Base-by-base conservation (phyloP, 352 stramenopile species). In the Pythium brassicae region DNA sequence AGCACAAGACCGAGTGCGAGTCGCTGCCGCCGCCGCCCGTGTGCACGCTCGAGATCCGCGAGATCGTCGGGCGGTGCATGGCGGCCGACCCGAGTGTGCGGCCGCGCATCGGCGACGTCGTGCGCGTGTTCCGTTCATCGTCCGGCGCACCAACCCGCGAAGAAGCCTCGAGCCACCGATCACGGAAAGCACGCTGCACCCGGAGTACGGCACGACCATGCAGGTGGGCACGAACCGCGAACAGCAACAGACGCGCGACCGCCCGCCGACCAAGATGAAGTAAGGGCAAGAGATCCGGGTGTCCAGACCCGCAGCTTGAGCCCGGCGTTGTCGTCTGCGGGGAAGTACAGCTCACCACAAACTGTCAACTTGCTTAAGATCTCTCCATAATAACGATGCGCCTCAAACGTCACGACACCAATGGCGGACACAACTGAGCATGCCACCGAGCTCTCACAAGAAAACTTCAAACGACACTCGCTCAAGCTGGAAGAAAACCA, bases 161-260 rank as follows among this genome's bases (percentile, higher is more conserved):
- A 35, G 29, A 35, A 35, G 29, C 29, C 29, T n/a, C n/a, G n/a
- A n/a, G 29, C 29, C 29, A 35, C 29, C 29, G 29, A 9, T 35
- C 15, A 37, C 35, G 22, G 50, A 55, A 5, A 46, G 3, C 17
- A 47, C 25, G 6, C 50, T 55, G 50, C 22, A 17, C 10, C 50
- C 50, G 0, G 50, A 55, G 22, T 37, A 22, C 19, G 50, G 50
- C 17, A 55, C 50, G 15, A 55, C 50, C 22, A 45, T 48, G 50
- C 50, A 55, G 49, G 23, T 62, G 34, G 54, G 48, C 9, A 62
- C 49, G 23, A 56, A 23, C 42, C 57, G 50, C 17, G 35, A 55
- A 14, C 50, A 55, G 50, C 50, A 55, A 22, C 35, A 55, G 50
- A 11, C 19, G 22, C 50, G 50, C 22, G 19, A 26, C 14, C 35